Conservation (phyloP, 176 grass and related monocot species). For the Typha latifolia region DNA sequence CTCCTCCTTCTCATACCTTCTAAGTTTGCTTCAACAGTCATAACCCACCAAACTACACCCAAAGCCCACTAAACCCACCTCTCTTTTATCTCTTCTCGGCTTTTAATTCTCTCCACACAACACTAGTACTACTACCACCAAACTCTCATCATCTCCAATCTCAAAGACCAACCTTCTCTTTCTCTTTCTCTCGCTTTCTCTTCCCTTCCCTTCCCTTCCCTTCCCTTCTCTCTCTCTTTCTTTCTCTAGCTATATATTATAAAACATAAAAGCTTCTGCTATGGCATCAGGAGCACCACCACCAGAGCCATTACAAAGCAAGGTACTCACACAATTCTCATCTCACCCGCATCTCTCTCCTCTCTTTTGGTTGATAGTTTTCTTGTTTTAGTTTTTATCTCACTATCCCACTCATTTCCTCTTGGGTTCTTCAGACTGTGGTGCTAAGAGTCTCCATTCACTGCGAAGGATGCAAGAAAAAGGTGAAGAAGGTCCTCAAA, state of each 20-base stretch:
- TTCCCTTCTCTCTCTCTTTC: not conserved
- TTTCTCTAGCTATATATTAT: too few species aligned
- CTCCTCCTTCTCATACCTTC: too few species aligned
- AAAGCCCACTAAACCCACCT: not conserved
- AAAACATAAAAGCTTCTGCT: not conserved
- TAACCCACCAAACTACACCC: not conserved
- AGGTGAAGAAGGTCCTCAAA: slow-evolving; percentile 50
- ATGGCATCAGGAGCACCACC: not conserved
- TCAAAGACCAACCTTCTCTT: not conserved
- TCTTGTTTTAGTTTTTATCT: not conserved
- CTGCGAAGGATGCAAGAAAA: slow-evolving; percentile 70
- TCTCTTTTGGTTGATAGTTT: not conserved
- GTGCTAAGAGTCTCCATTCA: slow-evolving; percentile 56
- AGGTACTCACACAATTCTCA: not conserved
- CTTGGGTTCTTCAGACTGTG: slow-evolving; percentile 23
- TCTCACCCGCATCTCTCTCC: not conserved
- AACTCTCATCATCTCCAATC: too few species aligned
- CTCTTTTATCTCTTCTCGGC: not conserved
- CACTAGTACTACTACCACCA: too few species aligned
- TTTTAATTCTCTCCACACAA: not conserved
- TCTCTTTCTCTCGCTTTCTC: not conserved
- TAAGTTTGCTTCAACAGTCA: not conserved
- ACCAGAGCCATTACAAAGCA: not conserved
- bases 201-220: not conserved
- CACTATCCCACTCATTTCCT: not conserved